phyloP scores from a whole-genome alignment of 768 basidiomycete genomes.

The Pisolithus albus region DNA sequence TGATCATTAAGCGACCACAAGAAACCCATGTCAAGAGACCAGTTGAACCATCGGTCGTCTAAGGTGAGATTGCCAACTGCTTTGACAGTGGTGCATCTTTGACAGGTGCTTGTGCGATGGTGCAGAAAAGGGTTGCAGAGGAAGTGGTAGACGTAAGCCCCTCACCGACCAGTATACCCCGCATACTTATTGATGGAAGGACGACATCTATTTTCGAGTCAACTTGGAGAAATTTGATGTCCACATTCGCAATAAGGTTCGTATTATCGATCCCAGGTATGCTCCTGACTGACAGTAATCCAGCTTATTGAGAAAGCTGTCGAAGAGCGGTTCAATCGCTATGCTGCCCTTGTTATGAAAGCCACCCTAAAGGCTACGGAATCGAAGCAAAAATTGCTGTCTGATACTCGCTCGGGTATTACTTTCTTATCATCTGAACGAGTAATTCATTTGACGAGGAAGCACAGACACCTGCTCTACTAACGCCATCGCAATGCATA shows the following conservation, averaged over 20 bases:
- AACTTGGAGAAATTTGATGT: conserved; percentile 87
- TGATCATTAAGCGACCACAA: conserved; percentile 27
- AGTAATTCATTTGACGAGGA: not conserved
- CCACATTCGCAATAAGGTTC: conserved; percentile 79
- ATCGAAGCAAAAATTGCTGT: conserved; percentile 49
- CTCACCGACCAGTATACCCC: too few relatives aligned
- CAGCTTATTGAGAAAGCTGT: conserved; percentile 77
- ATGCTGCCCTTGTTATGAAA: conserved; percentile 64
- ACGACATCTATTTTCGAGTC: conserved; percentile 71
- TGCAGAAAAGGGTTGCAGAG: conserved; percentile 43
- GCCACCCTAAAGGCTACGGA: conserved; percentile 69
- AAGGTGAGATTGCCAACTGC: conserved; percentile 38
- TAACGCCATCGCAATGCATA: conserved; percentile 53
- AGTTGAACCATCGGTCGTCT: conserved; percentile 35
- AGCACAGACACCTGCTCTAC: conserved; percentile 57
- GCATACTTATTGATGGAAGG: conserved; percentile 32
- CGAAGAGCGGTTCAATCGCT: conserved; percentile 71
- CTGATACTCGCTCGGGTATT: conserved; percentile 60
- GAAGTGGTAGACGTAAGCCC: conserved; percentile 60
- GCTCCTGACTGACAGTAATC: conserved; percentile 8
- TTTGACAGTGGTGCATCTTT: conserved; percentile 1
- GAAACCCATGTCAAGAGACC: conserved; percentile 59
- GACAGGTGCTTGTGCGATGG: conserved; percentile 8
- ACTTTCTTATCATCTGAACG: conserved; percentile 2
- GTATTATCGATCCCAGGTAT: conserved; percentile 13